These are phyloP conservation scores for Mycena crocata DNA, from an alignment of 768 basidiomycete species.

Conservation along the genomic window DNA sequence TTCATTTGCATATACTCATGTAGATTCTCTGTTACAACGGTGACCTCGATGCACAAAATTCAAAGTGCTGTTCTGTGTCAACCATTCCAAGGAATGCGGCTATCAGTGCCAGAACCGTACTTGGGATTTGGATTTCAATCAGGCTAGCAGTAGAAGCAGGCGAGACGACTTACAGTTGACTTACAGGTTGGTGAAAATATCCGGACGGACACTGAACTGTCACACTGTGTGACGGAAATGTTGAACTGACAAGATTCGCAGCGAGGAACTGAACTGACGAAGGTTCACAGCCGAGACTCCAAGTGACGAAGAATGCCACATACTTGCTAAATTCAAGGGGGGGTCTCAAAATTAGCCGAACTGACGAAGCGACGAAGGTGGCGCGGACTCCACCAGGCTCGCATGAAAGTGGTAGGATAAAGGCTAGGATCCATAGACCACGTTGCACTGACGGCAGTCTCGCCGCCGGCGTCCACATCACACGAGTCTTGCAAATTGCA, in stretches of 20 bases:
- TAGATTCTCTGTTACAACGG: background rate
- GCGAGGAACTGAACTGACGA: constrained; percentile 15
- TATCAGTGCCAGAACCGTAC: too few relatives aligned
- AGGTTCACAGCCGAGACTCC: background rate
- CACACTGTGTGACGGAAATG: background rate
- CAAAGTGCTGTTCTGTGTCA: too few relatives aligned
- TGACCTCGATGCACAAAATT: background rate
- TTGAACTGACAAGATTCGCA: constrained; percentile 5
- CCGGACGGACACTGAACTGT: background rate
- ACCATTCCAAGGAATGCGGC: too few relatives aligned
- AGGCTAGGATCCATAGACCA: too few relatives aligned
- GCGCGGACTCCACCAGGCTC: constrained; percentile 8
- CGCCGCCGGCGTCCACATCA: too few relatives aligned
- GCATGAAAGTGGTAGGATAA: too few relatives aligned
- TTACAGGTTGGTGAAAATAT: background rate
- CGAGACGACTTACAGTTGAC: background rate
- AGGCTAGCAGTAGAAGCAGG: background rate
- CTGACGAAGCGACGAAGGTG: constrained; percentile 20
- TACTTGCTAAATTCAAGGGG: constrained; percentile 5
- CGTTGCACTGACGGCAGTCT: too few relatives aligned
- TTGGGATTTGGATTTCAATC: too few relatives aligned
- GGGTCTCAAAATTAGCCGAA: constrained; percentile 19
- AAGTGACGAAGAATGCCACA: constrained; percentile 19
- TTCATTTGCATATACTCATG: constrained; percentile 2
- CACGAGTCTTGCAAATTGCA: too few relatives aligned